These are phyloP conservation scores for Trifolium subterraneum DNA, from an alignment of 306 rosid genomes.

Conservation along the genomic window DNA sequence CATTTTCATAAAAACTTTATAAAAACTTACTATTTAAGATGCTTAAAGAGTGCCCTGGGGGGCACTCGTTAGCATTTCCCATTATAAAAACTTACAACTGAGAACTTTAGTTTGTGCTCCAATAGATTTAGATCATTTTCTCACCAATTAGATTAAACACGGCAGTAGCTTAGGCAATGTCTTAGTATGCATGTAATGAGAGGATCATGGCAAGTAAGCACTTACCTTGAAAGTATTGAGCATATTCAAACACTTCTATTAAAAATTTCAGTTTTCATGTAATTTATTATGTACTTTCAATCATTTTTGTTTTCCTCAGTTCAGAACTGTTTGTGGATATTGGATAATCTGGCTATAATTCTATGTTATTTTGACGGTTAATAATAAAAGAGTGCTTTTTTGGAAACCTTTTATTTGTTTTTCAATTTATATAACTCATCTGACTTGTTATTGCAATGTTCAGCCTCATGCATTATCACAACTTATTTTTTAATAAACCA, in stretches of 20 bases:
- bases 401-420: not conserved
- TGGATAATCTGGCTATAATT: conserved; percentile 17
- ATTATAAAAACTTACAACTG: conserved; percentile 7
- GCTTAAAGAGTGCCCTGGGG: too few species aligned
- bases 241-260: conserved; percentile 31
- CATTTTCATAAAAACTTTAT: too few species aligned
- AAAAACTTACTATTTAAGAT: too few species aligned
- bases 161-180: conserved; percentile 26
- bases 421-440: conserved; percentile 20
- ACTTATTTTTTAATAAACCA: conserved; percentile 25
- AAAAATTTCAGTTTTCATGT: conserved; percentile 22
- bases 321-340: conserved; percentile 25
- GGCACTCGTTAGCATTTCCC: too few species aligned
- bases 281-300: conserved; percentile 3
- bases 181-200: conserved; percentile 15
- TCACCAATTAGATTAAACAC: conserved; percentile 14
- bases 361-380: conserved; percentile 12
- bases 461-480: conserved; percentile 15
- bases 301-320: not conserved
- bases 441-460: conserved; percentile 17
- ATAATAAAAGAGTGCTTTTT: conserved; percentile 8
- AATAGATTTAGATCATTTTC: conserved; percentile 14
- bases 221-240: conserved; percentile 35
- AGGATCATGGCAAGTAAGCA: conserved; percentile 13
- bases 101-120: conserved; percentile 10